phyloP scores from a whole-genome alignment of 1,284 basidiomycete genomes.

The Lentinula novae-zelandiae region DNA sequence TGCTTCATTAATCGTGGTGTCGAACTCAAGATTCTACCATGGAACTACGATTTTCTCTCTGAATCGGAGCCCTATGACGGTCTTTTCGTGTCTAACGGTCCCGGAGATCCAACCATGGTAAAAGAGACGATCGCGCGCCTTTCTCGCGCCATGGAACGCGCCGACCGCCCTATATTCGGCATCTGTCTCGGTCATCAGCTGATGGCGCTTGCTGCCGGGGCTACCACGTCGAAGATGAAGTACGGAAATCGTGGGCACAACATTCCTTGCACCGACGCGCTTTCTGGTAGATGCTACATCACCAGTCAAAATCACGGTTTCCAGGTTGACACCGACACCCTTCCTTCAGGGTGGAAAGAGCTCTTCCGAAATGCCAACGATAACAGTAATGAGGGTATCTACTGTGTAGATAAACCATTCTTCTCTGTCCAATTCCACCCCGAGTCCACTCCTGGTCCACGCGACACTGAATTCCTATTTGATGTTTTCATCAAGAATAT shows the following conservation, averaged over 20 bases:
- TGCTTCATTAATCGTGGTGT: conserved; percentile 94
- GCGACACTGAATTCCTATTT: conserved; percentile 98
- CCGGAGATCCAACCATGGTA: conserved; percentile 92
- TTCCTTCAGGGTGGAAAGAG: conserved; percentile 88
- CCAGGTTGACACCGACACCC: conserved; percentile 83
- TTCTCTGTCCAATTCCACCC: conserved; percentile 99
- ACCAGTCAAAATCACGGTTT: conserved; percentile 99
- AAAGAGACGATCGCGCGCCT: conserved; percentile 74
- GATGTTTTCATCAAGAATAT: conserved; percentile 95
- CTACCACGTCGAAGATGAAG: conserved; percentile 97
- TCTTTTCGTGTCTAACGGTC: conserved; percentile 97
- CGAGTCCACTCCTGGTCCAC: conserved; percentile 96
- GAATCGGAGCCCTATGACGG: conserved; percentile 85
- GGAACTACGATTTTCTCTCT: conserved; percentile 91
- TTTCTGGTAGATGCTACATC: conserved; percentile 97
- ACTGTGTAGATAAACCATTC: conserved; percentile 87
- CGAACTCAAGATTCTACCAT: conserved; percentile 96
- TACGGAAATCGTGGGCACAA: conserved; percentile 99
- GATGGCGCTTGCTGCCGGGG: conserved; percentile 92
- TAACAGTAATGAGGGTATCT: conserved; percentile 96
- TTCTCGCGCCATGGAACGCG: conserved; percentile 66
- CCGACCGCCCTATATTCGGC: conserved; percentile 90
- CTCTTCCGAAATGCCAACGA: conserved; percentile 98
- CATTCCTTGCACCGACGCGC: conserved; percentile 93
- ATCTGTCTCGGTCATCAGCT: conserved; percentile 99